Evolutionary conservation across 495 filamentous ascomycete species (phyloP), one percentile per base, ranked within the genome.

Genomic region (Podospora sp.): DNA sequence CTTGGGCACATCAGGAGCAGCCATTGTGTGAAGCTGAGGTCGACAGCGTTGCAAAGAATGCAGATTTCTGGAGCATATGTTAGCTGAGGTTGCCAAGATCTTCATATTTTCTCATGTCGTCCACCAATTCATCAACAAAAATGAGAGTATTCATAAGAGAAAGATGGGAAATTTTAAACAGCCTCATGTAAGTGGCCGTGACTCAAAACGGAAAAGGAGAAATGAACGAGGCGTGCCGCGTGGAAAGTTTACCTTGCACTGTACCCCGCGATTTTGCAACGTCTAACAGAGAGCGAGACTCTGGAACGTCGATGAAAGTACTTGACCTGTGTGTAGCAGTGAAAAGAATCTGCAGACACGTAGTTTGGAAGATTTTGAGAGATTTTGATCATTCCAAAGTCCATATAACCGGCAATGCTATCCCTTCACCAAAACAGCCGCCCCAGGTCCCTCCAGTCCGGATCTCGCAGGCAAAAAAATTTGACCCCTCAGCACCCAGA

Each of bases 1-100:
- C 75, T 91, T 81, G 53, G 83, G 83, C 2, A 80, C 77, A 49
- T 79, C 76, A 58, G 79, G 72, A 0, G 80, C 67, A 25, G 81
- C 76, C 81, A 65, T 62, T 25, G 14, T 55, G 51, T 21, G n/a
- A 33, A 51, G 40, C 16, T 24, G 59, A 8, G 2, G 29, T 24
- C 20, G 59, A n/a, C 7, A 61, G 21, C n/a, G 6, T 6, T 27
- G 6, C 33, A 6, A 62, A 18, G 35, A 49, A 26, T 20, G 9
- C 33, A 62, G 20, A 24, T 63, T 29, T 29, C 61, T 63, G 49
- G n/a, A 3, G 40, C 53, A 25, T n/a, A 1, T 5, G 61, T 63
- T 55, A 55, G 46, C 61, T 22, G 49, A 55, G 24, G 51, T 20
- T 63, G 21, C 26, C 22, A 14, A 21, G 12, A 22, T 22, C 22